A percentile compares a stretch with the other conserved stretches of the same genome.
These are phyloP conservation scores for Trichoderma sp. DNA, from an alignment of 2,329 filamentous ascomycete species.

Conservation along the genomic window DNA sequence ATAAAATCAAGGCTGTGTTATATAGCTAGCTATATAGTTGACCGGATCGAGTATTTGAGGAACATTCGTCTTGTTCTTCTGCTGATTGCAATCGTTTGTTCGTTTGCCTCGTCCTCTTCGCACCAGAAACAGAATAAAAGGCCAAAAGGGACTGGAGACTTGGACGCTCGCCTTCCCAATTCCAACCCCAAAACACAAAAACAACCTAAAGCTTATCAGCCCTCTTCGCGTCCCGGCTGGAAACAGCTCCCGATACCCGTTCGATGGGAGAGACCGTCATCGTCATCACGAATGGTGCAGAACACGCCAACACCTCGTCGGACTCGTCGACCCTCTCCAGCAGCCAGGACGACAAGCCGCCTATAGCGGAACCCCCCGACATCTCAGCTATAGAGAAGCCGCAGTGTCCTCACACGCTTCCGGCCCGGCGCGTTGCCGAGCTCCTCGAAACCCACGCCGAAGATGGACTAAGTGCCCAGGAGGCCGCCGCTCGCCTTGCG, in stretches of 20 bases:
- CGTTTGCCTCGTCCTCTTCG: background rate
- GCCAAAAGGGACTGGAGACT: background rate
- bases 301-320: constrained; percentile 43
- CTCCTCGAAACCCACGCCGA: constrained; percentile 47
- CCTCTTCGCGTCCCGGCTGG: constrained; percentile 8
- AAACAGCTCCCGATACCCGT: constrained; percentile 35
- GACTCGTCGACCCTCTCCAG: constrained; percentile 40
- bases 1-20: background rate
- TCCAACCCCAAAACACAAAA: background rate
- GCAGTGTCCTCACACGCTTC: constrained; percentile 40
- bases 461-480: constrained; percentile 63
- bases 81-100: background rate
- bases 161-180: background rate
- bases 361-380: constrained; percentile 44
- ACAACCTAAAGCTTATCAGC: background rate
- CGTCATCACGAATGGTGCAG: constrained; percentile 45
- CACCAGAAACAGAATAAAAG: background rate
- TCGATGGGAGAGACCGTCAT: constrained; percentile 47
- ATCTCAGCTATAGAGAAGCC: constrained; percentile 41
- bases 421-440: constrained; percentile 40
- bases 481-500: constrained; percentile 65
- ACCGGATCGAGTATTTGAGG: background rate
- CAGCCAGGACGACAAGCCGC: constrained; percentile 43
- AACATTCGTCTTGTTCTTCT: background rate
- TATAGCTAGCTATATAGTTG: constrained; percentile 15